Evolutionary conservation across 2,329 filamentous ascomycete species (phyloP).

Genomic region (Chaetomium sp.): DNA sequence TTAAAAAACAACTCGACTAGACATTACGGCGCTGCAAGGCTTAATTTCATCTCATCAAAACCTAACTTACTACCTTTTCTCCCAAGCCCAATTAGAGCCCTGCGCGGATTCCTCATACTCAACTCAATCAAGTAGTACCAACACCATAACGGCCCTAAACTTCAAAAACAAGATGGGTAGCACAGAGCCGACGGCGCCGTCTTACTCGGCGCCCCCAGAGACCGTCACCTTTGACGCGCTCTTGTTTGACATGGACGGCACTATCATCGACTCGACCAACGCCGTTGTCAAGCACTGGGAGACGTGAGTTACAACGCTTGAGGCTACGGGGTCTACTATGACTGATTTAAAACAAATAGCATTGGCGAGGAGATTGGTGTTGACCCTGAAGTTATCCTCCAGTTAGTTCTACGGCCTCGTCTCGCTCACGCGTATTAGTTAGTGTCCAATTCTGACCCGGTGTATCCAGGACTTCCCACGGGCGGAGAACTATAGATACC

Average conservation of each 20-base stretch:
- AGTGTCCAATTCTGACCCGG: not conserved
- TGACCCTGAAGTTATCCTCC: constrained; percentile 74
- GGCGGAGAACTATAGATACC: constrained; percentile 80
- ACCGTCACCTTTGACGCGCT: constrained; percentile 48
- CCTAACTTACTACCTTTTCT: too few relatives aligned
- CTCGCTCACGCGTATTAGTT: not conserved
- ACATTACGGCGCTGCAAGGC: too few relatives aligned
- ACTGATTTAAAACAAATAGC: constrained; percentile 34
- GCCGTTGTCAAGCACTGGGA: constrained; percentile 76
- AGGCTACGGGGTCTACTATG: not conserved
- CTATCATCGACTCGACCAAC: constrained; percentile 73
- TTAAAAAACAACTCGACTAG: too few relatives aligned
- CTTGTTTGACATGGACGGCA: constrained; percentile 74
- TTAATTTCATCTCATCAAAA: too few relatives aligned
- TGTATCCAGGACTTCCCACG: constrained; percentile 64
- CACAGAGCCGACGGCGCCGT: constrained; percentile 14
- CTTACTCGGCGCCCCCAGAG: constrained; percentile 39
- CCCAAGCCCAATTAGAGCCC: not conserved
- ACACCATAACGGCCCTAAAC: too few relatives aligned
- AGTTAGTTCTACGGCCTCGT: constrained; percentile 29
- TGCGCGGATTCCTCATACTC: not conserved
- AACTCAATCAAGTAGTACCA: not conserved
- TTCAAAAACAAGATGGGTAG: constrained; percentile 19
- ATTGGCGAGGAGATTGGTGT: constrained; percentile 78
- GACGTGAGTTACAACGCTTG: constrained; percentile 39